Percentiles rank a stretch among this genome's conserved stretches.
These are phyloP conservation scores for Ceratopteris richardii DNA, from an alignment of 75 land plant species.

Conservation along the genomic window DNA sequence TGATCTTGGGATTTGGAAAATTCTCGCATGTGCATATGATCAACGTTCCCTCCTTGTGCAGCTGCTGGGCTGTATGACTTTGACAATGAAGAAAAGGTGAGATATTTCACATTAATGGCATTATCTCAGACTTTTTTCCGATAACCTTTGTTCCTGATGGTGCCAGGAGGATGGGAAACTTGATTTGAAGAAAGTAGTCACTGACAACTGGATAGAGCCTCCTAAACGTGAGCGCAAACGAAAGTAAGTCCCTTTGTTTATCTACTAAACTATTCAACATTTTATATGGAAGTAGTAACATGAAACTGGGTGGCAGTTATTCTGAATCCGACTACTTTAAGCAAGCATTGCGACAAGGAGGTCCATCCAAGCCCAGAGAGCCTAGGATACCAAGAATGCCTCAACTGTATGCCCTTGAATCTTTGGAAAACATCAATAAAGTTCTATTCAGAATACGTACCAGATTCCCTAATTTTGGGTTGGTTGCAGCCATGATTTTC, in stretches of 20 bases:
- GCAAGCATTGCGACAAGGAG: constrained; percentile 97
- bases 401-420: constrained; percentile 48
- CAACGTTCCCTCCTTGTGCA: no score
- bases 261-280: neutral
- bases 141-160: no score
- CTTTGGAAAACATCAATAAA: neutral
- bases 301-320: constrained; percentile 35
- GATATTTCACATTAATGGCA: neutral
- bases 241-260: constrained; percentile 42
- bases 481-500: constrained; percentile 79
- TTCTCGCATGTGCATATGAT: no score
- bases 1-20: no score
- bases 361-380: constrained; percentile 80
- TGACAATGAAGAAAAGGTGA: constrained; percentile 83
- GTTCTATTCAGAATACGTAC: no score
- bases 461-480: no score
- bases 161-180: constrained; percentile 65
- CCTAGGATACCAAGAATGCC: constrained; percentile 99
- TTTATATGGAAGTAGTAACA: no score
- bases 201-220: constrained; percentile 98
- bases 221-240: constrained; percentile 94
- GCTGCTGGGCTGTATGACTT: constrained; percentile 89
- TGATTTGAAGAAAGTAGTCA: constrained; percentile 88
- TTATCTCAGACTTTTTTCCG: neutral
- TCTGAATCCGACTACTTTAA: constrained; percentile 97